Percentiles rank a stretch among this genome's conserved stretches.
Evolutionary conservation across 2,329 filamentous ascomycete species (phyloP).

Genomic region (Beauveria sp.): DNA sequence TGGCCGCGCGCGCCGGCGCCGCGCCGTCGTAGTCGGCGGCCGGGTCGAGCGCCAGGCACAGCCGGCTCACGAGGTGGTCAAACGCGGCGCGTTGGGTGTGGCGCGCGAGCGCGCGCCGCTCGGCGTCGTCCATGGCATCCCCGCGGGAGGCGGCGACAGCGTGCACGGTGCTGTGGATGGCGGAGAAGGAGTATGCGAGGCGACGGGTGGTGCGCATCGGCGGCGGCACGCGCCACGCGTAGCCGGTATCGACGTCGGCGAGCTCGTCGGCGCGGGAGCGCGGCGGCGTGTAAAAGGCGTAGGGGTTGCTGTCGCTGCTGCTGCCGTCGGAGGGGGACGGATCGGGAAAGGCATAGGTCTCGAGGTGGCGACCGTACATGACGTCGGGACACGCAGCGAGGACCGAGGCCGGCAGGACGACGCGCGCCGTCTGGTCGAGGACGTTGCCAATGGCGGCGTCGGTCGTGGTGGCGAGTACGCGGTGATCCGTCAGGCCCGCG

Average conservation of each 20-base stretch:
- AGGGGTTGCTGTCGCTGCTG: slow-evolving; percentile 22
- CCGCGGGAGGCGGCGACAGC: slow-evolving; percentile 32
- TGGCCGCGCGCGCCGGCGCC: slow-evolving; percentile 26
- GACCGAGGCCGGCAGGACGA: slow-evolving; percentile 57
- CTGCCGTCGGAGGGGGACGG: background rate
- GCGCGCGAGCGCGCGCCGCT: slow-evolving; percentile 62
- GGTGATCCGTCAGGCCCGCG: slow-evolving; percentile 57
- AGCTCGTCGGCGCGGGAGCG: slow-evolving; percentile 51
- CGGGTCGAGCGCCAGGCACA: slow-evolving; percentile 56
- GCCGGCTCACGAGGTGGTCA: slow-evolving; percentile 73
- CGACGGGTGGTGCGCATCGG: slow-evolving; percentile 53
- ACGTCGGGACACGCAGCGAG: slow-evolving; percentile 51
- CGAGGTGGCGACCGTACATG: slow-evolving; percentile 75
- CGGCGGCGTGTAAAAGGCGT: slow-evolving; percentile 50
- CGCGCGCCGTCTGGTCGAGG: slow-evolving; percentile 78
- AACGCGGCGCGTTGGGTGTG: slow-evolving; percentile 76
- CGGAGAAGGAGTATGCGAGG: slow-evolving; percentile 67
- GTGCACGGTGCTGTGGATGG: slow-evolving; percentile 49
- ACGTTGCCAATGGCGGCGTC: slow-evolving; percentile 87
- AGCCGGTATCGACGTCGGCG: slow-evolving; percentile 29
- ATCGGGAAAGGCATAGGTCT: slow-evolving; percentile 62
- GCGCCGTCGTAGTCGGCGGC: background rate
- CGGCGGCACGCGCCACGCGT: slow-evolving; percentile 58
- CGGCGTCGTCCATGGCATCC: slow-evolving; percentile 40
- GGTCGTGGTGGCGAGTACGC: slow-evolving; percentile 62